Evolutionary conservation across 2,329 filamentous ascomycete genomes (phyloP), one percentile per base, ranked within the genome.

Genomic region (Fusarium burgessii): DNA sequence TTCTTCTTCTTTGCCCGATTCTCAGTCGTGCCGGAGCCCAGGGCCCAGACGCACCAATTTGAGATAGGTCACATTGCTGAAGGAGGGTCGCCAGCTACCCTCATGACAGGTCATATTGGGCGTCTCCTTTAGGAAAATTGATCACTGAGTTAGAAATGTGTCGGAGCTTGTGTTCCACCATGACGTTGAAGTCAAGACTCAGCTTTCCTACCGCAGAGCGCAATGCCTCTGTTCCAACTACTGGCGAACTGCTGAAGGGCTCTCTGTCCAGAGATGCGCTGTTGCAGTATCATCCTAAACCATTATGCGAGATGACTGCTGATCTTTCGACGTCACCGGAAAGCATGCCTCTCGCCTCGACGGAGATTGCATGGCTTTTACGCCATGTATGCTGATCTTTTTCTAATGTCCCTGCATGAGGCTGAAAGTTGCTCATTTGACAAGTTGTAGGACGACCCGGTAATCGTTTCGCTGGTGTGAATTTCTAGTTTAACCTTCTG

Each of bases 101-200:
- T 41, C 43, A 33, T 9, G 55, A 57, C 36, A 49, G 6, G 33
- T 61, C 54, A 67, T 43, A 36, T 56, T 40, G 25, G 12, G 20
- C 17, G 20, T 36, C 33, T 62, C 35, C 6, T 58, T 41, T 55
- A n/a, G 42, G 38, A 23, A 55, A 40, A 23, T 13, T 29, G 17
- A 41, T 67, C 43, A 36, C 35, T 27, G 18, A 10, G 35, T 32
- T 36, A 20, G 17, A 20, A 20, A 27, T 27, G 20, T 15, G 14
- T 41, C 63, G 41, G 62, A 66, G 41, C 55, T 67, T 66, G 23
- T 66, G 63, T 45, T 54, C 63, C 62, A 49, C 20, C 15, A 27
- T 58, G 38, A 36, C 35, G 50, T 50, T 58, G 23, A 38, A 38
- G 36, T 36, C 15, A 20, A 47, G 42, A 40, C 32, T 25, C 18